Conservation (phyloP, 352 stramenopile species). For the Phytophthora cryptogea region DNA sequence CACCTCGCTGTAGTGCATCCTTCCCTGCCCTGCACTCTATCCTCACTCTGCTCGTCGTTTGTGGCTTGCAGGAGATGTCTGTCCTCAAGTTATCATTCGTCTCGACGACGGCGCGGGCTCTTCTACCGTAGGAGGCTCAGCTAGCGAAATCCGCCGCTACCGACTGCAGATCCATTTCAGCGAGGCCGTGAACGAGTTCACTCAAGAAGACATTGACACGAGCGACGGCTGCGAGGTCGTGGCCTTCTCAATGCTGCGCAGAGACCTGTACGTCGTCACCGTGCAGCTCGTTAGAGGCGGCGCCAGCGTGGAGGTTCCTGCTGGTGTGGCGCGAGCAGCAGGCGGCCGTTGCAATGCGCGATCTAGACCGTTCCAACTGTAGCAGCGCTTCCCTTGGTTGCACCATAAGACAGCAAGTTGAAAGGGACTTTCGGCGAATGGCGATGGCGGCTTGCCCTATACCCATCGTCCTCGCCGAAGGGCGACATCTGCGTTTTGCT, state of each 20-base stretch:
- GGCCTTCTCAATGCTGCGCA: conserved; percentile 44
- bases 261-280: conserved; percentile 46
- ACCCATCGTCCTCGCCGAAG: not conserved
- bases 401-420: conserved; percentile 3
- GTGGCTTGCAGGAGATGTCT: conserved; percentile 15
- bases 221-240: conserved; percentile 36
- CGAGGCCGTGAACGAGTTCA: conserved; percentile 65
- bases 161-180: conserved; percentile 76
- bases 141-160: conserved; percentile 9
- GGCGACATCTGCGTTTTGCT: not conserved
- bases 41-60: conserved; percentile 1
- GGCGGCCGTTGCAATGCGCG: conserved; percentile 19
- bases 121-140: conserved; percentile 8
- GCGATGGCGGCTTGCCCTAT: not conserved
- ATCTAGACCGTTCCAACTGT: conserved; percentile 32
- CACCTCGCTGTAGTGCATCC: not conserved
- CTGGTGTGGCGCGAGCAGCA: conserved; percentile 18
- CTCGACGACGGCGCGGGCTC: conserved; percentile 12
- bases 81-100: conserved; percentile 28
- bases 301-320: conserved; percentile 22
- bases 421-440: conserved; percentile 1
- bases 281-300: conserved; percentile 15
- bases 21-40: not conserved
- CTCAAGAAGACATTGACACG: conserved; percentile 51
- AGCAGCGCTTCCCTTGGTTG: not conserved